These are phyloP conservation scores for Globisporangium ultimum DNA, from an alignment of 352 stramenopile genomes.

Conservation along the genomic window DNA sequence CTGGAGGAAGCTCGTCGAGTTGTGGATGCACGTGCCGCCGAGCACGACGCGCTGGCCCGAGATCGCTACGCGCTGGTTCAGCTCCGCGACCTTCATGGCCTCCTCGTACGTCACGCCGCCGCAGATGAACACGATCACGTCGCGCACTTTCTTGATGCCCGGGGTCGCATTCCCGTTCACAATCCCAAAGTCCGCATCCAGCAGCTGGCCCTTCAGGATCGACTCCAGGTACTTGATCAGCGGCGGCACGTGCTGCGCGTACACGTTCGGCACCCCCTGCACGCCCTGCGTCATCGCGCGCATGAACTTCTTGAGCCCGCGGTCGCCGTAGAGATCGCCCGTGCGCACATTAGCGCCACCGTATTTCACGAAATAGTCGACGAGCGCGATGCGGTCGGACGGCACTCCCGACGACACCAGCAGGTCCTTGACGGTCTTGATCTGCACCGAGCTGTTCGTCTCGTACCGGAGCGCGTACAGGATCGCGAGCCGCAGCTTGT, in stretches of 20 bases:
- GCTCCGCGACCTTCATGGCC: constrained; percentile 95
- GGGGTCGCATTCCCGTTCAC: constrained; percentile 97
- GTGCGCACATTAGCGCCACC: constrained; percentile 55
- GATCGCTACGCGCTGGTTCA: constrained; percentile 90
- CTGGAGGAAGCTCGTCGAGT: constrained; percentile 96
- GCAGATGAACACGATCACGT: constrained; percentile 98
- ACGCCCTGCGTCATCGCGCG: constrained; percentile 93
- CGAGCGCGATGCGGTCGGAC: constrained; percentile 44
- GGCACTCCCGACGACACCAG: constrained; percentile 39
- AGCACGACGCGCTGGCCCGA: constrained; percentile 91
- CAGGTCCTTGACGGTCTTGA: constrained; percentile 80
- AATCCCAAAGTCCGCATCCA: constrained; percentile 89
- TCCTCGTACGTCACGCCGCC: constrained; percentile 99
- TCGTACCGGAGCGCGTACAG: constrained; percentile 99
- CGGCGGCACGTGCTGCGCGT: constrained; percentile 97
- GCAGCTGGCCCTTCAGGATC: constrained; percentile 75
- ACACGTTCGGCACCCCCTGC: constrained; percentile 96
- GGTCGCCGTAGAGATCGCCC: constrained; percentile 81
- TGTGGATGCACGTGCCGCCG: constrained; percentile 95
- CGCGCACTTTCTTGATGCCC: constrained; percentile 93
- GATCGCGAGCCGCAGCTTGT: constrained; percentile 98
- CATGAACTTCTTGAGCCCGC: constrained; percentile 87
- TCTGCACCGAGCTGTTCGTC: constrained; percentile 76
- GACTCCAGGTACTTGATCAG: constrained; percentile 92
- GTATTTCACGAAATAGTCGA: constrained; percentile 74